Evolutionary conservation across 805 yeast species (phyloP).

Genomic region (Myxozyma kluyveri): DNA sequence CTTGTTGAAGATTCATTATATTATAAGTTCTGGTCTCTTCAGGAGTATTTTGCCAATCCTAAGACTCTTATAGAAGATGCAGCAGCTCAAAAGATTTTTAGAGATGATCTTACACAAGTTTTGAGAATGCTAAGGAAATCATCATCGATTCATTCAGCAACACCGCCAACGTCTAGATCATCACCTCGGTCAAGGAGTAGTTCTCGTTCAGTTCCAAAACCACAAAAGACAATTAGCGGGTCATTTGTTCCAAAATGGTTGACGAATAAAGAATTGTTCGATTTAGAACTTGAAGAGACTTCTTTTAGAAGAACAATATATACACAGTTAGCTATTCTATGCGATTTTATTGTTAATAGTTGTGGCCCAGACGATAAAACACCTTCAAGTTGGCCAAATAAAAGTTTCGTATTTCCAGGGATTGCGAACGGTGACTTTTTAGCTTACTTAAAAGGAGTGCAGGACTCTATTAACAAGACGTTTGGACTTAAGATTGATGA

Average conservation of each 20-base stretch:
- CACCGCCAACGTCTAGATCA: not conserved
- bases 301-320: conserved; percentile 36
- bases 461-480: conserved; percentile 3
- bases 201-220: not conserved
- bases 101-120: conserved; percentile 22
- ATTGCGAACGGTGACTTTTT: conserved; percentile 27
- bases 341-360: conserved; percentile 31
- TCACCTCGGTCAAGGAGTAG: not conserved
- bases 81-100: conserved; percentile 19
- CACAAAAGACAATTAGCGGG: too few relatives aligned
- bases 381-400: conserved; percentile 17
- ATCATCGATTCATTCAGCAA: conserved; percentile 7
- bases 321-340: conserved; percentile 35
- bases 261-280: conserved; percentile 37
- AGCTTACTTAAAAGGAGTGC: conserved; percentile 22
- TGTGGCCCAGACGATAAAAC: not conserved
- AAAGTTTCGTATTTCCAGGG: conserved; percentile 30
- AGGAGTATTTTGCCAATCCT: conserved; percentile 35
- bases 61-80: conserved; percentile 10
- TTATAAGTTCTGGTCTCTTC: conserved; percentile 37
- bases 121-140: conserved; percentile 26
- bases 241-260: conserved; percentile 40
- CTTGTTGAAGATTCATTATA: conserved; percentile 21
- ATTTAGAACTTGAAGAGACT: conserved; percentile 37
- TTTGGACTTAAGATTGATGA: conserved; percentile 13